phyloP scores from a whole-genome alignment of 108 stramenopile genomes.

The Skeletonema marinoi region DNA sequence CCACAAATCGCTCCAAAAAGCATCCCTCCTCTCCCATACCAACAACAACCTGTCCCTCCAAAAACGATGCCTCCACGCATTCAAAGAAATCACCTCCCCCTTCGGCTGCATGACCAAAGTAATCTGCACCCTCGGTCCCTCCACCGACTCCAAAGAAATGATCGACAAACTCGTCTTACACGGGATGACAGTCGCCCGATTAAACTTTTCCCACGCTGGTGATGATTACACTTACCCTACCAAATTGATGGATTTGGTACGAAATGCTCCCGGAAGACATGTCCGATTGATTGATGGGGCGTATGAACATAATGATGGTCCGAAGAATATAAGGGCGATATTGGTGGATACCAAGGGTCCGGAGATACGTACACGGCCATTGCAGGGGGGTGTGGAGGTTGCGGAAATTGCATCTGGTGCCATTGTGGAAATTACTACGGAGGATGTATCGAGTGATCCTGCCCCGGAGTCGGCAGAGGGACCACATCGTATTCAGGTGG shows the following conservation, averaged over 20 bases:
- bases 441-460: constrained; percentile 50
- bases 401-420: constrained; percentile 54
- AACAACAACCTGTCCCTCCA: no score
- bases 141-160: constrained; percentile 67
- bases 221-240: constrained; percentile 64
- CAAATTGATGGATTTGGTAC: constrained; percentile 43
- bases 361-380: constrained; percentile 86
- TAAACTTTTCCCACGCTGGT: constrained; percentile 87
- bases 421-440: constrained; percentile 56
- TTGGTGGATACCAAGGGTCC: constrained; percentile 91
- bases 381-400: constrained; percentile 69
- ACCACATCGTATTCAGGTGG: constrained; percentile 65
- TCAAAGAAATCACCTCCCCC: no score
- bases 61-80: no score
- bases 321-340: constrained; percentile 71
- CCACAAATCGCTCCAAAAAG: no score
- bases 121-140: constrained; percentile 94
- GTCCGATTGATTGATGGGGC: constrained; percentile 36
- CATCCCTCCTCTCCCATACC: no score
- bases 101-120: constrained; percentile 74
- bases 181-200: constrained; percentile 90
- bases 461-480: constrained; percentile 53
- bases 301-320: constrained; percentile 22
- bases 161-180: constrained; percentile 57
- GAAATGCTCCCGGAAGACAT: constrained; percentile 57